Evolutionary conservation across 116 monocot species (phyloP).

Genomic region (Papilionanthe hybrid): DNA sequence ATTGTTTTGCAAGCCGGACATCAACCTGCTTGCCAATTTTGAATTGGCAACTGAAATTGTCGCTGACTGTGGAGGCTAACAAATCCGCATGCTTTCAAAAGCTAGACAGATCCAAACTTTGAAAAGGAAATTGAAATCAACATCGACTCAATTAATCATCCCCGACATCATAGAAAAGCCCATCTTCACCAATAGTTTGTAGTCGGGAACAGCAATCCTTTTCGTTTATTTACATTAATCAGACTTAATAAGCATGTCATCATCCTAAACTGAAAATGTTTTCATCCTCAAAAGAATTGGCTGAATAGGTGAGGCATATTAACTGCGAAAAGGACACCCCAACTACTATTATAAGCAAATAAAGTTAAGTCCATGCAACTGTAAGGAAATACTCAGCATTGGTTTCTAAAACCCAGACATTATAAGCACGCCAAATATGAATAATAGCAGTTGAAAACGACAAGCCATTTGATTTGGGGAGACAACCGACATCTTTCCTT

Average conservation of each 20-base stretch:
- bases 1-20: no score
- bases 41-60: not conserved
- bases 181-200: no score
- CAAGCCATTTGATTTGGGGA: conserved; percentile 1
- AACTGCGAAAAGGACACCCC: not conserved
- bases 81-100: not conserved
- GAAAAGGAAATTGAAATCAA: not conserved
- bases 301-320: not conserved
- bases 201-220: no score
- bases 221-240: no score
- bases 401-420: not conserved
- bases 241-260: no score
- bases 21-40: not conserved
- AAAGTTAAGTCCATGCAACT: not conserved
- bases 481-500: not conserved
- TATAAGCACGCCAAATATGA: not conserved
- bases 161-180: no score
- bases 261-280: no score
- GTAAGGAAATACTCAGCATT: not conserved
- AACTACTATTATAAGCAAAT: not conserved
- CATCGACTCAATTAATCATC: not conserved
- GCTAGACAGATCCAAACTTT: not conserved
- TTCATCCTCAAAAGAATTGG: not conserved
- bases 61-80: not conserved
- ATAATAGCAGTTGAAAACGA: not conserved